A percentile compares a stretch with the other conserved stretches of the same genome.
Evolutionary conservation across 768 basidiomycete species (phyloP).

Genomic region (Austroboletus eburneus): DNA sequence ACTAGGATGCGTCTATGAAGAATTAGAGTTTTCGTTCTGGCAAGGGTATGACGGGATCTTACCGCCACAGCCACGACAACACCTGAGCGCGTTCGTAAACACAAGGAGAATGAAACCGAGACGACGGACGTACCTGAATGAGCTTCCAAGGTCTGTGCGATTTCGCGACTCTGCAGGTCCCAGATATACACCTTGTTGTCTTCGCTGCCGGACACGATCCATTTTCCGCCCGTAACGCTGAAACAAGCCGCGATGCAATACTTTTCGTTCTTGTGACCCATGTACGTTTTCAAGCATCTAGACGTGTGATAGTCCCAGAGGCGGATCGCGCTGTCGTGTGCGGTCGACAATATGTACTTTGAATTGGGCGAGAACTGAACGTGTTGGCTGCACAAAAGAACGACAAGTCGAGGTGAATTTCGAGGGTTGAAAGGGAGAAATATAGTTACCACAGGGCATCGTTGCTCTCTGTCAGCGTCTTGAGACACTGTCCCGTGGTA

Average conservation of each 20-base stretch:
- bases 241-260: constrained; percentile 85
- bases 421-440: background rate
- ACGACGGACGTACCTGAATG: constrained; percentile 52
- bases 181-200: constrained; percentile 87
- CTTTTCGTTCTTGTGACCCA: constrained; percentile 76
- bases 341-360: constrained; percentile 89
- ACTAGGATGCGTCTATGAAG: constrained; percentile 69
- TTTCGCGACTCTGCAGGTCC: constrained; percentile 85
- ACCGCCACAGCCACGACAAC: constrained; percentile 82
- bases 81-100: constrained; percentile 19
- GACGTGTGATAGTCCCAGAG: constrained; percentile 95
- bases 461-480: constrained; percentile 89
- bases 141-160: constrained; percentile 75
- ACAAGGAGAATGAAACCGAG: background rate
- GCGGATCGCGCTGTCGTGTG: constrained; percentile 89
- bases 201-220: constrained; percentile 90
- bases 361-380: constrained; percentile 96
- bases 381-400: constrained; percentile 85
- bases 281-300: constrained; percentile 86
- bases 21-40: background rate
- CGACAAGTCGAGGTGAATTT: background rate
- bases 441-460: constrained; percentile 68
- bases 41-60: constrained; percentile 35
- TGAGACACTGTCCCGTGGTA: constrained; percentile 88
- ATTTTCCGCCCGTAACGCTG: constrained; percentile 80